Conservation (phyloP, 192 early-diverging fungal species). For the Dispira parvispora region DNA sequence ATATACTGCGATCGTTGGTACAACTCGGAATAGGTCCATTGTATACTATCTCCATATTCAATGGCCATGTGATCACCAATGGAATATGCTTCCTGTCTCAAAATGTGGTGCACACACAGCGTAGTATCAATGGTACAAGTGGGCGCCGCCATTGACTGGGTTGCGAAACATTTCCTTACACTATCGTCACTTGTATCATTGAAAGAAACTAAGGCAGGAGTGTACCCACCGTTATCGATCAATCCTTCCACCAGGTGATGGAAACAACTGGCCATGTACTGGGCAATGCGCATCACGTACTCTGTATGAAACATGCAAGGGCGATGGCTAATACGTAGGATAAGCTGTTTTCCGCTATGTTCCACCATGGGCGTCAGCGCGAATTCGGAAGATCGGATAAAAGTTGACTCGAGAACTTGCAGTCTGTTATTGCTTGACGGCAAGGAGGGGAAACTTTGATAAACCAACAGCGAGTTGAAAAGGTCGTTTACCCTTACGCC, state of each 20-base stretch:
- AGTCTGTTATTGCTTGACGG: not conserved
- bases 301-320: too few species aligned
- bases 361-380: not conserved
- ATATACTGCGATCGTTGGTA: not conserved
- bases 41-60: not conserved
- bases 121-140: not conserved
- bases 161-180: not conserved
- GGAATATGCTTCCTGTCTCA: not conserved
- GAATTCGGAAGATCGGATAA: too few species aligned
- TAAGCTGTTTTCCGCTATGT: not conserved
- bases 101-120: not conserved
- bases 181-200: not conserved
- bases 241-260: too few species aligned
- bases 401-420: not conserved
- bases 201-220: not conserved
- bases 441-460: not conserved
- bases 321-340: not conserved
- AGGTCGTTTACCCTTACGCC: not conserved
- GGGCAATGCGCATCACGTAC: not conserved
- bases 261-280: too few species aligned
- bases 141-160: too few species aligned
- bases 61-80: not conserved
- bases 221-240: too few species aligned
- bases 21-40: not conserved
- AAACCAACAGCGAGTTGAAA: conserved; percentile 6